Conservation (phyloP, 108 stramenopile species). For the Skeletonema menzelii region DNA sequence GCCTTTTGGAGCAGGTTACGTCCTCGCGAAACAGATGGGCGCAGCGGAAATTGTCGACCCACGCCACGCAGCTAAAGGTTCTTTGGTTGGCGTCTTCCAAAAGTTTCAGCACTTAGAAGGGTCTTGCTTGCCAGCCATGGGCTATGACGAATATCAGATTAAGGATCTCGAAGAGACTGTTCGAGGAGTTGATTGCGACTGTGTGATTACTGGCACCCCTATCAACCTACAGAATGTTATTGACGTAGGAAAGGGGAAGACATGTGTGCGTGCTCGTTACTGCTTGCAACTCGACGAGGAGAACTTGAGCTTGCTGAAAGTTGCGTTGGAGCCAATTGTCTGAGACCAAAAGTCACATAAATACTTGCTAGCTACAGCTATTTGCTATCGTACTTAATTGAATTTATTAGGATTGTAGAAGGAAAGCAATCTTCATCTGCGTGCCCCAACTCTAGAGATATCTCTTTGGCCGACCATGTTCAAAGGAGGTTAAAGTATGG, state of each 20-base stretch:
- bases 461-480: no score
- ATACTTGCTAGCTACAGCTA: neutral
- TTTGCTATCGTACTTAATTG: neutral
- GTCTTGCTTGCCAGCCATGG: constrained; percentile 57
- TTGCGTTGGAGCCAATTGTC: constrained; percentile 5
- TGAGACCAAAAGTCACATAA: neutral
- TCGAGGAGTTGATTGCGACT: constrained; percentile 44
- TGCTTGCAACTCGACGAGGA: constrained; percentile 20
- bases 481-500: no score
- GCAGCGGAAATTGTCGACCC: constrained; percentile 55
- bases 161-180: constrained; percentile 47
- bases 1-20: constrained; percentile 57
- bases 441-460: no score
- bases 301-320: constrained; percentile 19
- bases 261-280: constrained; percentile 36
- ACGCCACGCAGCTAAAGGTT: constrained; percentile 51
- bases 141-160: constrained; percentile 52
- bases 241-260: constrained; percentile 33
- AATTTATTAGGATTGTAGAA: no score
- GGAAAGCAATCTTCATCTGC: no score
- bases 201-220: constrained; percentile 50
- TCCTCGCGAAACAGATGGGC: constrained; percentile 49
- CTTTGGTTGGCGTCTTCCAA: constrained; percentile 36
- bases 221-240: constrained; percentile 45
- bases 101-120: constrained; percentile 49